These are phyloP conservation scores for Fonsecaea pugnacius DNA, from an alignment of 2,329 filamentous ascomycete genomes.

Conservation along the genomic window DNA sequence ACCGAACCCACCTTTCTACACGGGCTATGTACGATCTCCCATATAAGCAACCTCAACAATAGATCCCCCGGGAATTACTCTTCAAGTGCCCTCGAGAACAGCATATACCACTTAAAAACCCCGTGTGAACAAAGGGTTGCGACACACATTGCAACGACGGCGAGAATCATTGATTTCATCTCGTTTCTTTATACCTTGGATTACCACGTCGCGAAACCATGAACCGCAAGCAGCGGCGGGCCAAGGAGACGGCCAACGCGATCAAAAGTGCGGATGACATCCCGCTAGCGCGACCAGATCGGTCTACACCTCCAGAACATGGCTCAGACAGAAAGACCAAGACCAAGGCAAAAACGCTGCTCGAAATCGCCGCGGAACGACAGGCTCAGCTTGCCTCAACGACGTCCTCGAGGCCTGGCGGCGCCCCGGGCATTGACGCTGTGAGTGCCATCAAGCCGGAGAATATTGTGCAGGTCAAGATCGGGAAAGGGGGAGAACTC, in stretches of 20 bases:
- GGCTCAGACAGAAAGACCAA: slow-evolving; percentile 25
- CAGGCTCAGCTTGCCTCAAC: slow-evolving; percentile 42
- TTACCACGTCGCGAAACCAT: slow-evolving; percentile 7
- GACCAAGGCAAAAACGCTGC: slow-evolving; percentile 45
- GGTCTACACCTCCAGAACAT: not conserved
- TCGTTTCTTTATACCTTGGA: not conserved
- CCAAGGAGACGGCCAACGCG: slow-evolving; percentile 22
- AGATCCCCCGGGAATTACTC: not conserved
- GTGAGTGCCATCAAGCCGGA: slow-evolving; percentile 14
- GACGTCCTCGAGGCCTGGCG: not conserved
- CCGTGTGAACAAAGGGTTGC: no score
- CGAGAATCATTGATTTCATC: no score
- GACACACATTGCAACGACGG: no score
- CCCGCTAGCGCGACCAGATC: slow-evolving; percentile 25
- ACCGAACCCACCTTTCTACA: no score
- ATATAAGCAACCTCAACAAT: not conserved
- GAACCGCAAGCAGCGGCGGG: slow-evolving; percentile 37
- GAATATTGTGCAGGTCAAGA: slow-evolving; percentile 36
- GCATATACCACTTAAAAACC: no score
- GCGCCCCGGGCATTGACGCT: slow-evolving; percentile 41
- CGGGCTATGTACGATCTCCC: not conserved
- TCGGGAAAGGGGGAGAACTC: slow-evolving; percentile 34
- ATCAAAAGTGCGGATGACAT: slow-evolving; percentile 32
- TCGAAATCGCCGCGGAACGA: slow-evolving; percentile 52
- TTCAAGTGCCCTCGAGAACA: no score